Evolutionary conservation across 2,329 filamentous ascomycete species (phyloP).

Genomic region (Ascochyta lentis): DNA sequence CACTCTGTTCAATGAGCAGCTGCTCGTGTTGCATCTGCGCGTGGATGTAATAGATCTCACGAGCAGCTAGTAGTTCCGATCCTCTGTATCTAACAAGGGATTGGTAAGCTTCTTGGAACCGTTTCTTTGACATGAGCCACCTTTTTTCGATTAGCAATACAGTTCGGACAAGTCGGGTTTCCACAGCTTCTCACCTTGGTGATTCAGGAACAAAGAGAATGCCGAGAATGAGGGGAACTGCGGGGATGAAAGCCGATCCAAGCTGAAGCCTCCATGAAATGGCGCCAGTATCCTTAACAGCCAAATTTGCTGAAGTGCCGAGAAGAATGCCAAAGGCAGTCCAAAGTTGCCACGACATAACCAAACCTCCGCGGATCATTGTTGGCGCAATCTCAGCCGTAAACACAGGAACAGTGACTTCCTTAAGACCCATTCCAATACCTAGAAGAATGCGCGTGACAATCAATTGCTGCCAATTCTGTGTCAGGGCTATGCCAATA

Average conservation of each 20-base stretch:
- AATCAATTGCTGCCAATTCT: slow-evolving; percentile 51
- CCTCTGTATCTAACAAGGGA: too few species aligned
- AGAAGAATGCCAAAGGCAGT: slow-evolving; percentile 56
- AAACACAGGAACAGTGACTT: slow-evolving; percentile 54
- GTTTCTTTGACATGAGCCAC: too few species aligned
- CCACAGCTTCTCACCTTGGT: slow-evolving; percentile 17
- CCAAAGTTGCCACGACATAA: slow-evolving; percentile 57
- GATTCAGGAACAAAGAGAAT: slow-evolving; percentile 52
- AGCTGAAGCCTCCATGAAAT: slow-evolving; percentile 51
- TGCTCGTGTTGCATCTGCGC: slow-evolving; percentile 8
- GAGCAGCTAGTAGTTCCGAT: slow-evolving; percentile 36
- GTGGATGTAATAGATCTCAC: slow-evolving; percentile 53
- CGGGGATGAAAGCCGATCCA: slow-evolving; percentile 49
- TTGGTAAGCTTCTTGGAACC: too few species aligned
- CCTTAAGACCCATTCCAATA: slow-evolving; percentile 56
- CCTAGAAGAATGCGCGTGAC: slow-evolving; percentile 47
- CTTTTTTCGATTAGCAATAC: too few species aligned
- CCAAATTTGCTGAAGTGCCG: slow-evolving; percentile 51
- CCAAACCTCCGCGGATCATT: slow-evolving; percentile 56
- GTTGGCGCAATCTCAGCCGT: slow-evolving; percentile 57
- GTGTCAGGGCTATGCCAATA: slow-evolving; percentile 45
- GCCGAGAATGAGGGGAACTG: slow-evolving; percentile 47
- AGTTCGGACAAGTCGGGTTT: too few species aligned
- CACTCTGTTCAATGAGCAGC: too few species aligned
- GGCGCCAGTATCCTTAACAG: slow-evolving; percentile 44